Percentiles rank a stretch among this genome's conserved stretches.
These are phyloP conservation scores for Cercospora brassicicola DNA, from an alignment of 2,329 filamentous ascomycete species.

Conservation along the genomic window DNA sequence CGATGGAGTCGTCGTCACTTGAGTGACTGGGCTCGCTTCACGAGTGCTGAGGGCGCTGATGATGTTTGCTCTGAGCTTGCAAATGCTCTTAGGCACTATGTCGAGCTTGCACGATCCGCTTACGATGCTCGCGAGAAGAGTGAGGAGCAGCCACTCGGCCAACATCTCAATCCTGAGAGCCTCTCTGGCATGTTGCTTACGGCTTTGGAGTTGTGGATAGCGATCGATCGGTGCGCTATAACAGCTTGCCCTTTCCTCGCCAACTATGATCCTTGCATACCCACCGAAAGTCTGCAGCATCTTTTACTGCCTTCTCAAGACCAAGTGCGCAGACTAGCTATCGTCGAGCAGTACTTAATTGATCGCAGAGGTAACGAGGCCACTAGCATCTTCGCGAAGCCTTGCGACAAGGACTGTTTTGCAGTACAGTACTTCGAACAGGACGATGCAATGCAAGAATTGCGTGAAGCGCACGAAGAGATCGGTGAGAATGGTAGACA, in stretches of 20 bases:
- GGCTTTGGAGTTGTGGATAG: slow-evolving; percentile 59
- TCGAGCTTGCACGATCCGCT: background rate
- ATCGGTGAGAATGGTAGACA: background rate
- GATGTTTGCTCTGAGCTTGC: background rate
- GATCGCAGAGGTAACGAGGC: slow-evolving; percentile 24
- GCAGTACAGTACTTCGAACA: slow-evolving; percentile 49
- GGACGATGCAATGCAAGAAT: background rate
- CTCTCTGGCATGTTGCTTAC: slow-evolving; percentile 50
- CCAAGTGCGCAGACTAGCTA: slow-evolving; percentile 54
- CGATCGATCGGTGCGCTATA: slow-evolving; percentile 54
- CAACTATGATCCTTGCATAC: slow-evolving; percentile 55
- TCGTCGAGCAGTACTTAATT: slow-evolving; percentile 53
- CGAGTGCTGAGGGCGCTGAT: background rate
- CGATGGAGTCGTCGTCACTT: background rate
- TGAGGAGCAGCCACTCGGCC: background rate
- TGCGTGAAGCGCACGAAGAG: too few species aligned
- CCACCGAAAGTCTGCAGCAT: slow-evolving; percentile 53
- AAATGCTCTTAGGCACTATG: background rate
- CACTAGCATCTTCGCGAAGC: background rate
- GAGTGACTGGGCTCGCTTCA: background rate
- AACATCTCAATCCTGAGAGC: slow-evolving; percentile 5
- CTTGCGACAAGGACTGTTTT: slow-evolving; percentile 33
- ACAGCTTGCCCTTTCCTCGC: slow-evolving; percentile 50
- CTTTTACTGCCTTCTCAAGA: slow-evolving; percentile 51
- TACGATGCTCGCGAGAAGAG: background rate